Percentiles rank a stretch among this genome's conserved stretches.
Evolutionary conservation across 2,329 filamentous ascomycete genomes (phyloP).

Genomic region (Dactylellina parvicollis): DNA sequence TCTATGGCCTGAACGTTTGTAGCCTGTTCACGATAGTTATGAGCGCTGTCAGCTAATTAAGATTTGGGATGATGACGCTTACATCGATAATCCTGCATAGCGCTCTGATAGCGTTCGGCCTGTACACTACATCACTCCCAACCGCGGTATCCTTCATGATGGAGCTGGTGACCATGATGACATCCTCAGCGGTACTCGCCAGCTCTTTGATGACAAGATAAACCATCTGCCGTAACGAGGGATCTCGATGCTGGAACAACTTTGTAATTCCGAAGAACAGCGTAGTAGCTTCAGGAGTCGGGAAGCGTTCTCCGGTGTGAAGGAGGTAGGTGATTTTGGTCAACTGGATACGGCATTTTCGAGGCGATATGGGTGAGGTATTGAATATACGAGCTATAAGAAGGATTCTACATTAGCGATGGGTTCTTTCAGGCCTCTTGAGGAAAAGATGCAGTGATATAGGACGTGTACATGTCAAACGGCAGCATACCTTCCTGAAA

Average conservation of each 20-base stretch:
- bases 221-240: slow-evolving; percentile 97
- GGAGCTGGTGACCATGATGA: slow-evolving; percentile 99
- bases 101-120: slow-evolving; percentile 94
- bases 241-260: slow-evolving; percentile 99
- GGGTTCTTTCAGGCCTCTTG: background rate
- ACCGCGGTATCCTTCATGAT: slow-evolving; percentile 99
- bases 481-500: slow-evolving; percentile 89
- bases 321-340: slow-evolving; percentile 97
- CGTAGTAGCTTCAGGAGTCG: slow-evolving; percentile 94
- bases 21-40: slow-evolving; percentile 68
- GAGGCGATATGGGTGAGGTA: slow-evolving; percentile 92
- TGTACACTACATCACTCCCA: slow-evolving; percentile 90
- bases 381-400: slow-evolving; percentile 91
- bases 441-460: background rate
- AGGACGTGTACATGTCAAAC: slow-evolving; percentile 36
- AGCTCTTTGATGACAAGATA: slow-evolving; percentile 98
- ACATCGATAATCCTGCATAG: slow-evolving; percentile 97
- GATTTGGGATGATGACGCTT: slow-evolving; percentile 55
- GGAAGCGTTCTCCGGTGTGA: slow-evolving; percentile 96
- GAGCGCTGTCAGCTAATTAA: slow-evolving; percentile 4
- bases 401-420: slow-evolving; percentile 33
- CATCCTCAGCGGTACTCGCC: slow-evolving; percentile 92
- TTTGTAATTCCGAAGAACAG: slow-evolving; percentile 99
- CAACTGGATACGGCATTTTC: slow-evolving; percentile 95
- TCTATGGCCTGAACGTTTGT: slow-evolving; percentile 98